These are phyloP conservation scores for Globisporangium echinulatum DNA, from an alignment of 352 stramenopile genomes.

Conservation along the genomic window DNA sequence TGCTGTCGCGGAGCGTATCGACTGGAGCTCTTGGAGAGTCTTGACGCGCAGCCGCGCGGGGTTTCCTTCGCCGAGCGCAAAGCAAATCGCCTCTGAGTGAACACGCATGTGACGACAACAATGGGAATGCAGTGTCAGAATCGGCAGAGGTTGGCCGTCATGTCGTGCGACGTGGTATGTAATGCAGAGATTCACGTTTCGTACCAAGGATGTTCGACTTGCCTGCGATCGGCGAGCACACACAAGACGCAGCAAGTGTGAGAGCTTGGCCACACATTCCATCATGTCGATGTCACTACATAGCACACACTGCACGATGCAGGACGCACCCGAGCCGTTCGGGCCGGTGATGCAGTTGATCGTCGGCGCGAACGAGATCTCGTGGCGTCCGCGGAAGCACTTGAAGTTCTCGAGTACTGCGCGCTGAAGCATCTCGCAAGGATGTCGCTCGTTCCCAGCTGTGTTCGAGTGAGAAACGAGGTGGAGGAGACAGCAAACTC, in stretches of 20 bases:
- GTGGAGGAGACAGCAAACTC: too few relatives aligned
- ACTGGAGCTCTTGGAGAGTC: slow-evolving; percentile 24
- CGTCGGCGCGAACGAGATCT: slow-evolving; percentile 17
- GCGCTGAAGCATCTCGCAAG: slow-evolving; percentile 2
- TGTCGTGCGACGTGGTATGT: not conserved
- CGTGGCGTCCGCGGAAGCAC: slow-evolving; percentile 28
- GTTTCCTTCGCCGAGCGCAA: slow-evolving; percentile 31
- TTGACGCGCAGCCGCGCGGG: slow-evolving; percentile 22
- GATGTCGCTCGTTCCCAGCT: too few relatives aligned
- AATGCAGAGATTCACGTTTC: not conserved
- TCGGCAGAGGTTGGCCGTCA: not conserved
- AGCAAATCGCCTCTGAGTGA: slow-evolving; percentile 34
- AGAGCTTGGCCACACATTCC: too few relatives aligned
- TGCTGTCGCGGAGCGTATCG: slow-evolving; percentile 7
- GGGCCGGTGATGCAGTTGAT: slow-evolving; percentile 41
- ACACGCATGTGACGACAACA: too few relatives aligned
- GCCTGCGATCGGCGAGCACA: slow-evolving; percentile 7
- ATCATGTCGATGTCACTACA: too few relatives aligned
- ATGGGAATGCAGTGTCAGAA: not conserved
- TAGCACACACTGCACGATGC: not conserved
- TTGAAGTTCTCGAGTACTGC: slow-evolving; percentile 45
- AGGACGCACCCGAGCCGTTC: slow-evolving; percentile 26
- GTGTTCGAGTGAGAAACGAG: too few relatives aligned
- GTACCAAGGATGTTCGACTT: slow-evolving; percentile 42
- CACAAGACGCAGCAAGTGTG: not conserved